Evolutionary conservation across 192 early-diverging fungal species (phyloP), one percentile per base, ranked within the genome.

Genomic region (Coemansia sp.): DNA sequence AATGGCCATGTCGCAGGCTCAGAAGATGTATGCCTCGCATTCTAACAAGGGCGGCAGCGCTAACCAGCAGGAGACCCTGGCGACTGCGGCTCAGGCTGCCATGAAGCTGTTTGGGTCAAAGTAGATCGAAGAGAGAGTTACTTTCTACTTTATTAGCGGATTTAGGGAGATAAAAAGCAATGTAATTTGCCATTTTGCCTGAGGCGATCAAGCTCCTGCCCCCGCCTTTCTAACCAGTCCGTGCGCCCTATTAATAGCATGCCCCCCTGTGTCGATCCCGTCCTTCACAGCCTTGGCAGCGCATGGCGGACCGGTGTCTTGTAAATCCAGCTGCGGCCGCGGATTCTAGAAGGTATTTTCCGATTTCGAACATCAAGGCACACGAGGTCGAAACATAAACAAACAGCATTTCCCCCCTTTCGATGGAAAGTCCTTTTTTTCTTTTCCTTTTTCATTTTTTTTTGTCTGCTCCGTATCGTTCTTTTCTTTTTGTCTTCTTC

Each of bases 51-150:
- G 74, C 27, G 79, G 79, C 42, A 49, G 41, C 17, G 79, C 74
- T 0, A 60, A 72, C 43, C 70, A 82, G 65, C 62, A 82, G 61
- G 62, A 76, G 64, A 77, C 74, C 1, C 54, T 82, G 64, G 79
- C 79, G 10, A 82, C 79, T 3, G 79, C 79, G 31, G 79, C 71
- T 0, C 79, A 82, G 53, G 74, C 74, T 0, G 79, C 74, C 5
- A 67, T 82, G 70, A 81, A 81, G 62, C 63, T 81, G 31, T 65
- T 81, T 29, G 57, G 59, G 24, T 65, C 65, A 0, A 43, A 63
- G 57, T 67, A 67, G 25, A 1, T 5, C 14, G 38, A 17, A 53
- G 24, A 41, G 2, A 12, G 9, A 6, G n/a, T n/a, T n/a, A n/a
- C 31, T 19, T 36, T 32, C 19, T 62, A 17, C n/a, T n/a, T 45